phyloP scores from a whole-genome alignment of 768 basidiomycete genomes.

The Russula lepida region DNA sequence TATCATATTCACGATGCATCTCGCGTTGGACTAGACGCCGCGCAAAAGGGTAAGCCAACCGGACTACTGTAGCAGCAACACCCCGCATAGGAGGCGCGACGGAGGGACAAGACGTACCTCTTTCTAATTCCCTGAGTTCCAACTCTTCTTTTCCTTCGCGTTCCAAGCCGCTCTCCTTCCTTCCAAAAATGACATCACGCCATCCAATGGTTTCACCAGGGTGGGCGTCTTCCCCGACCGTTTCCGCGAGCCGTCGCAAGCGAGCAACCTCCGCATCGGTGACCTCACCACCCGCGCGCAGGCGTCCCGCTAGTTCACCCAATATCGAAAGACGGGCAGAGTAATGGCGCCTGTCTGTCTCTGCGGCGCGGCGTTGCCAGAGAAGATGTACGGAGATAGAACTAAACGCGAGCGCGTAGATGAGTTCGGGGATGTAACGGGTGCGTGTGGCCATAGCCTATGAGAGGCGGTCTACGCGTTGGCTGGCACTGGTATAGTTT shows the following conservation, averaged over 20 bases:
- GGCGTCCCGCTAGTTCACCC: constrained; percentile 45
- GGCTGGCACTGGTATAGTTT: too few species aligned
- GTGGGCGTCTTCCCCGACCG: constrained; percentile 18
- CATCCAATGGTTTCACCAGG: constrained; percentile 12
- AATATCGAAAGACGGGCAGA: constrained; percentile 56
- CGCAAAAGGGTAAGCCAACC: neutral
- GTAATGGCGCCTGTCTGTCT: constrained; percentile 46
- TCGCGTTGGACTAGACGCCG: constrained; percentile 8
- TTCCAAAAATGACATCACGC: constrained; percentile 14
- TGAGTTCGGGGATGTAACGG: constrained; percentile 51
- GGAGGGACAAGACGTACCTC: neutral
- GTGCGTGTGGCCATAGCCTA: constrained; percentile 20
- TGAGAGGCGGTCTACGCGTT: neutral
- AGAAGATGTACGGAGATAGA: constrained; percentile 64
- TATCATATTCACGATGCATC: neutral
- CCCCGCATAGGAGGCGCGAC: too few species aligned
- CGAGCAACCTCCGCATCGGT: constrained; percentile 45
- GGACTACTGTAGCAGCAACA: too few species aligned
- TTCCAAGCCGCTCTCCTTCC: constrained; percentile 14
- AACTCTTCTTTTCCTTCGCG: constrained; percentile 14
- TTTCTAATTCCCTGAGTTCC: constrained; percentile 12
- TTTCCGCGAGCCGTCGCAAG: constrained; percentile 45
- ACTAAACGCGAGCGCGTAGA: constrained; percentile 57
- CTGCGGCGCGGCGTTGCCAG: constrained; percentile 39
- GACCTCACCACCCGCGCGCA: constrained; percentile 40